Conservation (phyloP, 768 basidiomycete species). For the Phanerodontia chrysosporium region DNA sequence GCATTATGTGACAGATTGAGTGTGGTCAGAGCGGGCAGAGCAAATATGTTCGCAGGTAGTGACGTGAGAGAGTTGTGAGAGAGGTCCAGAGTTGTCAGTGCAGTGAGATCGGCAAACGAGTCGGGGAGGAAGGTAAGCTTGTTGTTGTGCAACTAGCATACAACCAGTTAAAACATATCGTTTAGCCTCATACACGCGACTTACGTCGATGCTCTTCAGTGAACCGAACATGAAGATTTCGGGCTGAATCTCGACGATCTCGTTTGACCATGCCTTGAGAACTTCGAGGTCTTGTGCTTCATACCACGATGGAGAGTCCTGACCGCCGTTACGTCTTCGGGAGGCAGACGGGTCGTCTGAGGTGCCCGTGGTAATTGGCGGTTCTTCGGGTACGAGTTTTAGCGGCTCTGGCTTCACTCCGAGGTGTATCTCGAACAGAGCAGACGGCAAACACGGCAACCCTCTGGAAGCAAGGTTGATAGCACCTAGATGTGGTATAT, state of each 20-base stretch:
- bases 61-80: constrained; percentile 66
- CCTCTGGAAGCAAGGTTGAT: constrained; percentile 74
- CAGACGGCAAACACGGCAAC: constrained; percentile 69
- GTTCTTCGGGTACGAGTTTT: constrained; percentile 60
- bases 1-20: constrained; percentile 73
- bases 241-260: constrained; percentile 72
- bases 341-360: constrained; percentile 25
- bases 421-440: constrained; percentile 76
- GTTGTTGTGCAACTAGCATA: constrained; percentile 68
- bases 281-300: constrained; percentile 76
- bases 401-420: constrained; percentile 69
- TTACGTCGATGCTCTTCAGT: constrained; percentile 72
- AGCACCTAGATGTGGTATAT: constrained; percentile 44
- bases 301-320: constrained; percentile 65
- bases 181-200: constrained; percentile 21
- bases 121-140: constrained; percentile 57
- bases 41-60: constrained; percentile 61
- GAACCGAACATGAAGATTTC: constrained; percentile 85
- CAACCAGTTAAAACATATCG: neutral
- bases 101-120: constrained; percentile 63
- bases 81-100: constrained; percentile 64
- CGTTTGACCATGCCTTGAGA: constrained; percentile 78
- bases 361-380: constrained; percentile 38
- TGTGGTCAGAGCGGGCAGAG: constrained; percentile 60
- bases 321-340: constrained; percentile 32